Percentiles rank a stretch among this genome's conserved stretches.
Evolutionary conservation across 169 alveolate species (phyloP).

Genomic region (Eimeria sp.): DNA sequence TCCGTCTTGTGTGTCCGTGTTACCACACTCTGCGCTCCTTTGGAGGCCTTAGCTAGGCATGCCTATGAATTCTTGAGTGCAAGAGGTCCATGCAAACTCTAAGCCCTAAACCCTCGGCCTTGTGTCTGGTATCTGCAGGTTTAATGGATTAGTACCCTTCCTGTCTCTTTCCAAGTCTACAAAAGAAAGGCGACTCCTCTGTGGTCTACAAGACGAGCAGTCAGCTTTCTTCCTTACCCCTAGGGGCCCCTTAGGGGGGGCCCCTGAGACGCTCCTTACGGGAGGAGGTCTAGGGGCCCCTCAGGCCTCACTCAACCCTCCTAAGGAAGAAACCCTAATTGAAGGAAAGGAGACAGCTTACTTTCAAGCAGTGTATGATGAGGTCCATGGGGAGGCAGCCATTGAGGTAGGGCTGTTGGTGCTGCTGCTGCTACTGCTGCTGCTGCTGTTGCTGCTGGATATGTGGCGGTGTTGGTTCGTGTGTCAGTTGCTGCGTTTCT

Average conservation of each 20-base stretch:
- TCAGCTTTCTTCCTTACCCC: conserved; percentile 72
- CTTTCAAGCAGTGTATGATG: background rate
- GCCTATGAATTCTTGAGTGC: background rate
- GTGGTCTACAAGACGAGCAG: conserved; percentile 74
- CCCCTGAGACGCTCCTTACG: background rate
- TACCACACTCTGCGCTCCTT: background rate
- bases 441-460: background rate
- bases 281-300: background rate
- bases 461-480: background rate
- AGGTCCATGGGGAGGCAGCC: conserved; percentile 25
- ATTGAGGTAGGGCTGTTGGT: background rate
- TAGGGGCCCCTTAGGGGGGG: background rate
- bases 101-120: background rate
- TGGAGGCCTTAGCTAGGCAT: background rate
- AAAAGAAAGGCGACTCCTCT: conserved; percentile 36
- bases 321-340: background rate
- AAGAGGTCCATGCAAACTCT: background rate
- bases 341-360: background rate
- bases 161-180: conserved; percentile 43
- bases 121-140: background rate
- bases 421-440: background rate
- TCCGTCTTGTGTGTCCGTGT: background rate
- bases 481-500: background rate
- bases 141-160: conserved; percentile 60
- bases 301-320: background rate